Conservation (phyloP, 2,329 filamentous ascomycete genomes). For the Mycogone perniciosa region DNA sequence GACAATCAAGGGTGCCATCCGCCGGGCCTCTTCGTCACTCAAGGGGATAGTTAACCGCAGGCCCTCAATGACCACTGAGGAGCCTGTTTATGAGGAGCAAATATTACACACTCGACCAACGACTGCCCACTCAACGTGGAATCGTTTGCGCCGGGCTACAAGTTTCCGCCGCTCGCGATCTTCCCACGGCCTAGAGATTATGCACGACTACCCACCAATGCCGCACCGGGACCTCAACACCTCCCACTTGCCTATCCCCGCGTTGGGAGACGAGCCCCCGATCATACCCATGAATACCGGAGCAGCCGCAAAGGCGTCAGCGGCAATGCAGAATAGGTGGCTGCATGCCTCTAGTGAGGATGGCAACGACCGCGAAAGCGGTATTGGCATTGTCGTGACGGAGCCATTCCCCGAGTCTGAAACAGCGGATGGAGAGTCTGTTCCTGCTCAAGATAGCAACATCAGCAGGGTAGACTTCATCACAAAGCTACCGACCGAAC, state of each 20-base stretch:
- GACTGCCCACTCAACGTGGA: slow-evolving; percentile 46
- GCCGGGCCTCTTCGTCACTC: slow-evolving; percentile 50
- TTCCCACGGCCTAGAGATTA: slow-evolving; percentile 36
- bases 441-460: slow-evolving; percentile 28
- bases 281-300: slow-evolving; percentile 55
- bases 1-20: slow-evolving; percentile 45
- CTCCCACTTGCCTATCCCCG: slow-evolving; percentile 37
- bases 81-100: slow-evolving; percentile 24
- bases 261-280: slow-evolving; percentile 48
- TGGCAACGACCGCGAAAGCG: slow-evolving; percentile 55
- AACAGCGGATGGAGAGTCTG: slow-evolving; percentile 26
- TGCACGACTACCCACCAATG: slow-evolving; percentile 23
- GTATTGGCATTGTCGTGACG: slow-evolving; percentile 54
- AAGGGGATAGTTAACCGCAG: slow-evolving; percentile 47
- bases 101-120: slow-evolving; percentile 30
- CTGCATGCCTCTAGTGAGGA: slow-evolving; percentile 38
- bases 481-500: slow-evolving; percentile 47
- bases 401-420: slow-evolving; percentile 34
- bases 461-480: slow-evolving; percentile 56
- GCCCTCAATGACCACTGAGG: slow-evolving; percentile 33
- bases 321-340: slow-evolving; percentile 40
- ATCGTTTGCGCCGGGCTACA: slow-evolving; percentile 45
- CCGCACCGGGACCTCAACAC: slow-evolving; percentile 27
- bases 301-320: slow-evolving; percentile 55
- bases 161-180: slow-evolving; percentile 44